phyloP scores from a whole-genome alignment of 495 filamentous ascomycete genomes.

The Halenospora varia region DNA sequence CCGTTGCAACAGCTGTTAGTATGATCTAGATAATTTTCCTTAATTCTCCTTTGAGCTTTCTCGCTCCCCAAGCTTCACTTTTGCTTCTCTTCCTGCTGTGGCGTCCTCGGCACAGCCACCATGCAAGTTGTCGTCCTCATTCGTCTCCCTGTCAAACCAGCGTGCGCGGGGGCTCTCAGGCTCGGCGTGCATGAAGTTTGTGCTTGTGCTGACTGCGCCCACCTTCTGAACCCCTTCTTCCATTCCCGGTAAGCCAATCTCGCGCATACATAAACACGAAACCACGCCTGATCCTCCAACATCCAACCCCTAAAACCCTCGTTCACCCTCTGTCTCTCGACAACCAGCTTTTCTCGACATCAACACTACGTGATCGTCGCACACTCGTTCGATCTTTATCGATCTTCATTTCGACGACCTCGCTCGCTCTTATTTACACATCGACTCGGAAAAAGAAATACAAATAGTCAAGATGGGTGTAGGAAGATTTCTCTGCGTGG shows the following conservation, averaged over 20 bases:
- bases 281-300: not conserved
- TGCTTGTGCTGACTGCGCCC: not conserved
- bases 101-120: no score
- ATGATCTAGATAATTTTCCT: no score
- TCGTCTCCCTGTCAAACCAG: not conserved
- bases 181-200: not conserved
- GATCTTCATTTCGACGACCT: not conserved
- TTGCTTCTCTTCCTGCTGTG: no score
- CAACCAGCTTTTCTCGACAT: not conserved
- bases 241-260: not conserved
- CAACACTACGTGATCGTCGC: not conserved
- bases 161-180: not conserved
- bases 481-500: conserved; percentile 76
- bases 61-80: no score
- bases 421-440: conserved; percentile 2
- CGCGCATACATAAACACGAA: conserved; percentile 4
- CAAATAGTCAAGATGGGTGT: conserved; percentile 29
- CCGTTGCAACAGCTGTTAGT: not conserved
- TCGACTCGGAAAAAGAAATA: not conserved
- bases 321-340: not conserved
- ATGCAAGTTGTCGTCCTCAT: not conserved
- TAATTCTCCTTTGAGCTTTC: no score
- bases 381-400: not conserved
- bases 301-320: not conserved
- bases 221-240: not conserved